A percentile compares a stretch with the other conserved stretches of the same genome.
Conservation (phyloP, 768 basidiomycete genomes). For the Coprinopsis marcescibilis region DNA sequence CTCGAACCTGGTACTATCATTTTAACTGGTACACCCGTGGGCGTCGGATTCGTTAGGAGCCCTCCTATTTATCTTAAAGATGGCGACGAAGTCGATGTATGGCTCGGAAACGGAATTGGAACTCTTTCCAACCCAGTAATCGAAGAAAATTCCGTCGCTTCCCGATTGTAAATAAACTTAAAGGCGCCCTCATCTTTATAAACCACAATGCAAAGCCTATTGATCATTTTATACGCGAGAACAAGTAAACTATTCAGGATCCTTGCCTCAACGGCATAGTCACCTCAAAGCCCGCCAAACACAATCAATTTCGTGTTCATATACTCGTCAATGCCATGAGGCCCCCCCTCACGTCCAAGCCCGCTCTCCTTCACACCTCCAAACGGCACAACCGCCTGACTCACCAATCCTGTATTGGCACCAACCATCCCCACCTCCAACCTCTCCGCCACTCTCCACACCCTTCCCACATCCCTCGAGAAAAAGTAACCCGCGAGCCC, state of each 20-base stretch:
- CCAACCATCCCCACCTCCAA: slow-evolving; percentile 93
- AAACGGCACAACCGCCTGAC: slow-evolving; percentile 77
- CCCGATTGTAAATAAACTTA: neutral
- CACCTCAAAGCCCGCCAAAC: slow-evolving; percentile 50
- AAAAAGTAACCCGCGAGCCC: slow-evolving; percentile 97
- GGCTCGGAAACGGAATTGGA: slow-evolving; percentile 69
- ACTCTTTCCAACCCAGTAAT: slow-evolving; percentile 74
- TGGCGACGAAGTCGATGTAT: slow-evolving; percentile 66
- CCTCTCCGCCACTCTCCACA: slow-evolving; percentile 92
- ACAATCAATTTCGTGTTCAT: slow-evolving; percentile 76
- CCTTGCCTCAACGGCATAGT: neutral
- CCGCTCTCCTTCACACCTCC: slow-evolving; percentile 93
- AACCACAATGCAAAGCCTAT: too few species aligned
- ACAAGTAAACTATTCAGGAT: too few species aligned
- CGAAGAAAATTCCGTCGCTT: slow-evolving; percentile 43
- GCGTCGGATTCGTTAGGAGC: slow-evolving; percentile 73
- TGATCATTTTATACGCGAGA: too few species aligned
- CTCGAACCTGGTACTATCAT: slow-evolving; percentile 78
- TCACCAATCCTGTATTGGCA: slow-evolving; percentile 74
- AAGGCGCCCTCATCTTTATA: neutral
- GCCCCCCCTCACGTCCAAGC: slow-evolving; percentile 69
- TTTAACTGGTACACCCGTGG: slow-evolving; percentile 77
- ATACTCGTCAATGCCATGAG: slow-evolving; percentile 86
- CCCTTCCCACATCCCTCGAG: slow-evolving; percentile 74
- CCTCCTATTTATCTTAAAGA: slow-evolving; percentile 67